Conservation (phyloP, 2,329 filamentous ascomycete genomes). For the Claviceps sp. region DNA sequence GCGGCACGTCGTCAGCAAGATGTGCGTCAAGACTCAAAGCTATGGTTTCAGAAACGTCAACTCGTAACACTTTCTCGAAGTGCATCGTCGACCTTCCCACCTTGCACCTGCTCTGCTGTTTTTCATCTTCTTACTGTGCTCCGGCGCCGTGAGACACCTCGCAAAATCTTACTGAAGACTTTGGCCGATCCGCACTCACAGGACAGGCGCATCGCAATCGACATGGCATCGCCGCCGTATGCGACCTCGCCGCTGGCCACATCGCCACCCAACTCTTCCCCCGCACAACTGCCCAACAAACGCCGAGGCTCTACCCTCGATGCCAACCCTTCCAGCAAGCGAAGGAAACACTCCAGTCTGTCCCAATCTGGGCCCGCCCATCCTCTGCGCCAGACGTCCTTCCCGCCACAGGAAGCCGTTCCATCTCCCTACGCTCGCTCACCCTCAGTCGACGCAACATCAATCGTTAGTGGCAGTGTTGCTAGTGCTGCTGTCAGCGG, state of each 20-base stretch:
- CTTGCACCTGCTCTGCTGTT: too few species aligned
- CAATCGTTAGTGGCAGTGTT: slow-evolving; percentile 47
- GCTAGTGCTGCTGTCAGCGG: slow-evolving; percentile 30
- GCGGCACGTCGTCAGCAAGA: background rate
- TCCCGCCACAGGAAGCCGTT: slow-evolving; percentile 45
- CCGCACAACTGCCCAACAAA: slow-evolving; percentile 38
- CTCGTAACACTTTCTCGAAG: too few species aligned
- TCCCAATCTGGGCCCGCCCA: slow-evolving; percentile 46
- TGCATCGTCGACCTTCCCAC: too few species aligned
- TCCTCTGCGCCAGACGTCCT: slow-evolving; percentile 68
- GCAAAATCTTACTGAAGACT: too few species aligned
- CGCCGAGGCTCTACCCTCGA: slow-evolving; percentile 46
- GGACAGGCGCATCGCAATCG: background rate
- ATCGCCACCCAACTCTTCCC: slow-evolving; percentile 41
- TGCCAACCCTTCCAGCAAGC: slow-evolving; percentile 42
- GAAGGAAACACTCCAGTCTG: slow-evolving; percentile 56
- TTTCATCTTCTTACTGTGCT: background rate
- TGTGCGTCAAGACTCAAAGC: too few species aligned
- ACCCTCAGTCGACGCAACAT: slow-evolving; percentile 49
- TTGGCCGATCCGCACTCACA: background rate
- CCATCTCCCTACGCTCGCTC: slow-evolving; percentile 46
- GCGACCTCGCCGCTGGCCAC: slow-evolving; percentile 35
- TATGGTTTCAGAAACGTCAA: too few species aligned
- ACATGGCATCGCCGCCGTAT: slow-evolving; percentile 44
- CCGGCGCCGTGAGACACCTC: too few species aligned